These are phyloP conservation scores for Leccinum subspadiceum DNA, from an alignment of 1,284 basidiomycete genomes.

Conservation along the genomic window DNA sequence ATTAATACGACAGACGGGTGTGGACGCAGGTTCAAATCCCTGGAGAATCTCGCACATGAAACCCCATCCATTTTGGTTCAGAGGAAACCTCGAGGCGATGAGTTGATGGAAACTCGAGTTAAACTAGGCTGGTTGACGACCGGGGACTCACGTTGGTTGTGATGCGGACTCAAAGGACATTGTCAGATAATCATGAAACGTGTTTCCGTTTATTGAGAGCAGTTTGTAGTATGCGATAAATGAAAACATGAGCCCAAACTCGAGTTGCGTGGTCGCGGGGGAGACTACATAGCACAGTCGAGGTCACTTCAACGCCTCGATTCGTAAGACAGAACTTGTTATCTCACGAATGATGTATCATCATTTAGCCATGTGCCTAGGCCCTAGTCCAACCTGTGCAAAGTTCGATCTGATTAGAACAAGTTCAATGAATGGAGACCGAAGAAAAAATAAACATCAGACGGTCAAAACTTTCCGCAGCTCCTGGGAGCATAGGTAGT, in stretches of 20 bases:
- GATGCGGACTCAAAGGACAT: neutral
- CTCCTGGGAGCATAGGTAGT: conserved; percentile 25
- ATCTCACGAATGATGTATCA: neutral
- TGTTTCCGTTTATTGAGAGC: neutral
- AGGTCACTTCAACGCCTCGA: neutral
- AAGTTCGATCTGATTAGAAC: conserved; percentile 3
- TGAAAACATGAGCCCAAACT: neutral
- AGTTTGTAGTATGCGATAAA: neutral
- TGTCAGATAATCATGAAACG: neutral
- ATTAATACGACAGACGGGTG: conserved; percentile 16
- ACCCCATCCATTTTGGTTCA: conserved; percentile 29
- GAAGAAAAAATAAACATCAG: neutral
- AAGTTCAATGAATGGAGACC: neutral
- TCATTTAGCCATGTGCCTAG: neutral
- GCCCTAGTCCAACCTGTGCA: neutral
- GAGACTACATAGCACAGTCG: neutral
- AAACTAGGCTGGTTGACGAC: neutral
- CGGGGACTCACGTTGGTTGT: neutral
- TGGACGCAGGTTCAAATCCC: conserved; percentile 20
- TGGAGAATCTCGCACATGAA: conserved; percentile 29
- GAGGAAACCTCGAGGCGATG: conserved; percentile 29
- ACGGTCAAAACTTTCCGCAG: conserved; percentile 16
- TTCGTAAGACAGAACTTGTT: neutral
- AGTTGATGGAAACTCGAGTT: conserved; percentile 32
- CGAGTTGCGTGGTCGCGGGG: neutral